A percentile compares a stretch with the other conserved stretches of the same genome.
phyloP scores from a whole-genome alignment of 2,329 filamentous ascomycete genomes.

The Fusarium bulbicola region DNA sequence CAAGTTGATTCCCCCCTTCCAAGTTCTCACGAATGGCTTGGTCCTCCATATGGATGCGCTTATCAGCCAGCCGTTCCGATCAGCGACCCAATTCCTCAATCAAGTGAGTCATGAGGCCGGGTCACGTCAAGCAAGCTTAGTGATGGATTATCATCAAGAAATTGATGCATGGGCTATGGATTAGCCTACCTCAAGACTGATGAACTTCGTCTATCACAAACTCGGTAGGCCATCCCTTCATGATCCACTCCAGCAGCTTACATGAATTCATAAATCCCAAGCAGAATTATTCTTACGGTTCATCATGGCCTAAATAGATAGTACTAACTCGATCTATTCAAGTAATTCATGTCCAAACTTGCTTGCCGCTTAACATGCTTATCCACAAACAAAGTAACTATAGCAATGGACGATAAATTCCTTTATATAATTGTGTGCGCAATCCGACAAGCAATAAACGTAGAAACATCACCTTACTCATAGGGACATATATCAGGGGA shows the following conservation, averaged over 20 bases:
- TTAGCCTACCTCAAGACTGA: fast-evolving
- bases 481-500: not conserved
- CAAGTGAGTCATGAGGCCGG: too few species aligned
- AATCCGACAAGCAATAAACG: not conserved
- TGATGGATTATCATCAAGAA: fast-evolving
- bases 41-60: too few species aligned
- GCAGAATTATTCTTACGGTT: fast-evolving
- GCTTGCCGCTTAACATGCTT: too few species aligned
- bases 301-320: not conserved
- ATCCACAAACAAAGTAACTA: too few species aligned
- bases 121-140: fast-evolving
- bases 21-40: not conserved
- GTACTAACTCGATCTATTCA: fast-evolving
- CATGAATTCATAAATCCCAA: fast-evolving
- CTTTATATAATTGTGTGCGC: too few species aligned
- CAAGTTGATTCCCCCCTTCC: too few species aligned
- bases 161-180: not conserved
- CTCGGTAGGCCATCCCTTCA: fast-evolving
- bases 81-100: too few species aligned
- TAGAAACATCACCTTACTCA: not conserved
- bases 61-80: fast-evolving
- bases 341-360: too few species aligned
- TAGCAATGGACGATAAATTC: too few species aligned
- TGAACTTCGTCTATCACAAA: not conserved
- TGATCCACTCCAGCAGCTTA: too few species aligned